Evolutionary conservation across 1,284 basidiomycete genomes (phyloP), one percentile per base, ranked within the genome.

Genomic region (Xerocomus minutiporus): DNA sequence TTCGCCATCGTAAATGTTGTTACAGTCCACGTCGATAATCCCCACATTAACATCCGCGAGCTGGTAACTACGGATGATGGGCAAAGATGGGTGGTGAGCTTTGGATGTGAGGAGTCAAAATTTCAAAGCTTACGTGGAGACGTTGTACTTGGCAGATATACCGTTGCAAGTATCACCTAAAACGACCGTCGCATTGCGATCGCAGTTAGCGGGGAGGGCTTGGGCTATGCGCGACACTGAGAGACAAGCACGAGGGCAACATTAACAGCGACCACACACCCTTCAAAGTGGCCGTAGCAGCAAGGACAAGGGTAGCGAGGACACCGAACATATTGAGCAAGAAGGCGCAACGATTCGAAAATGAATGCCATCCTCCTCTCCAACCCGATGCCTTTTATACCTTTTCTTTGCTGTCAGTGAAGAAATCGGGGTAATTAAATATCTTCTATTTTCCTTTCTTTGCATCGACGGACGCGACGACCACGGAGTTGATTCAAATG

Each of bases 91-190:
- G 11, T 13, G 17, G 49, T 48, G 12, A 52, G 39, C 46, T 25
- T 23, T 23, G 38, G 13, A 45, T 17, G 28, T 4, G 5, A 43
- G 8, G 12, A 8, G 29, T 20, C 20, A 20, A 20, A 20, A 2
- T 20, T 20, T 29, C n/a, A 2, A n/a, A 17, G 49, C 73, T 57
- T 36, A 76, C 69, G 74, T 80, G 15, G 77, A 77, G 28, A 69
- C 73, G 35, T 72, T 71, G 47, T 79, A 60, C 42, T 67, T 54
- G 26, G 70, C 72, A 42, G 74, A 76, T 57, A 79, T 80, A 7
- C n/a, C 47, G 55, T 79, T 6, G 48, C 62, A 67, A 29, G 57
- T 64, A 40, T 64, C 50, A 9, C 48, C 70, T 1, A 53, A 6
- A 23, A 54, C 53, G 36, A 80, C 71, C 8, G 71, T 74, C 51